These are phyloP conservation scores for Amylostereum chailletii DNA, from an alignment of 1,284 basidiomycete species.

Conservation along the genomic window DNA sequence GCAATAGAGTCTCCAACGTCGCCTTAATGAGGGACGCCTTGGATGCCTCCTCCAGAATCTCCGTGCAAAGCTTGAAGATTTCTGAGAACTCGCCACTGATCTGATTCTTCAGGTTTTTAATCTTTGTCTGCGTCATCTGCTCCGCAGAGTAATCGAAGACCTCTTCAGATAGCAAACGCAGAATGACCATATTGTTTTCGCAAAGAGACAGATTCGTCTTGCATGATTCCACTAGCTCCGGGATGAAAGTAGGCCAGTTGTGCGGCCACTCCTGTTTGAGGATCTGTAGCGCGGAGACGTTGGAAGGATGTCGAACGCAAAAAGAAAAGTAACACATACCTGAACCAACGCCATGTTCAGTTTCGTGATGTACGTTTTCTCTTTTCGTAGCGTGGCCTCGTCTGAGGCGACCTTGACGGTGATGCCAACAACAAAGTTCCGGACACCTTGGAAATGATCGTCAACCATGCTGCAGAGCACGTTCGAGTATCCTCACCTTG, in stretches of 20 bases:
- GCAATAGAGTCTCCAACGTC: slow-evolving; percentile 90
- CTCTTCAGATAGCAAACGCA: slow-evolving; percentile 96
- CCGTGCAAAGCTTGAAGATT: slow-evolving; percentile 92
- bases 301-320: slow-evolving; percentile 8
- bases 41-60: slow-evolving; percentile 96
- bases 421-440: slow-evolving; percentile 94
- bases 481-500: slow-evolving; percentile 44
- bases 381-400: slow-evolving; percentile 77
- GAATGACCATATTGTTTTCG: slow-evolving; percentile 99
- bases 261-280: slow-evolving; percentile 99
- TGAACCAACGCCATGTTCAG: slow-evolving; percentile 95
- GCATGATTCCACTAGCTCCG: slow-evolving; percentile 95
- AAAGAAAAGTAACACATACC: slow-evolving; percentile 33
- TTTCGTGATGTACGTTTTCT: slow-evolving; percentile 97
- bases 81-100: slow-evolving; percentile 97
- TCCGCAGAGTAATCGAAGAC: slow-evolving; percentile 99
- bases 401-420: slow-evolving; percentile 92
- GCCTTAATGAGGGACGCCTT: slow-evolving; percentile 94
- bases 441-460: slow-evolving; percentile 58
- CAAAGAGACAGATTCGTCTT: slow-evolving; percentile 94
- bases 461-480: slow-evolving; percentile 10
- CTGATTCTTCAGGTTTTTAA: slow-evolving; percentile 95
- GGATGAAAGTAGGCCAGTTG: slow-evolving; percentile 98
- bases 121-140: slow-evolving; percentile 98
- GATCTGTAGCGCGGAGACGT: slow-evolving; percentile 49